Conservation (phyloP, 306 rosid genomes). For the cucumber (Cucumis sativus) region Cucumber_9930_V3 NC_026657.2:32341001-32341500, state of each 20-base stretch:
- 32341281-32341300: neutral
- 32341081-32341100: slow-evolving; percentile 67
- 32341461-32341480: neutral
- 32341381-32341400: neutral
- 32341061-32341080: slow-evolving; percentile 47
- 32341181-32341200: slow-evolving; percentile 42
- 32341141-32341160: slow-evolving; percentile 44
- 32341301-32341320: neutral
- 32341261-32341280: neutral
- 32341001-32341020: neutral
- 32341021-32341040: neutral
- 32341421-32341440: neutral
- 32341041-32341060: slow-evolving; percentile 43
- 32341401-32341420: neutral
- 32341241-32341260: neutral
- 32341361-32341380: neutral
- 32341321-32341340: neutral
- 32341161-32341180: slow-evolving; percentile 60
- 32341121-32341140: slow-evolving; percentile 90
- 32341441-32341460: neutral
- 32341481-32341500: neutral
- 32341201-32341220: slow-evolving; percentile 27
- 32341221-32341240: slow-evolving; percentile 62
- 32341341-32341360: neutral
- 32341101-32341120: slow-evolving; percentile 57